phyloP scores from a whole-genome alignment of 1,139 yeast genomes.

The Nakaseomyces bracarensis region DNA sequence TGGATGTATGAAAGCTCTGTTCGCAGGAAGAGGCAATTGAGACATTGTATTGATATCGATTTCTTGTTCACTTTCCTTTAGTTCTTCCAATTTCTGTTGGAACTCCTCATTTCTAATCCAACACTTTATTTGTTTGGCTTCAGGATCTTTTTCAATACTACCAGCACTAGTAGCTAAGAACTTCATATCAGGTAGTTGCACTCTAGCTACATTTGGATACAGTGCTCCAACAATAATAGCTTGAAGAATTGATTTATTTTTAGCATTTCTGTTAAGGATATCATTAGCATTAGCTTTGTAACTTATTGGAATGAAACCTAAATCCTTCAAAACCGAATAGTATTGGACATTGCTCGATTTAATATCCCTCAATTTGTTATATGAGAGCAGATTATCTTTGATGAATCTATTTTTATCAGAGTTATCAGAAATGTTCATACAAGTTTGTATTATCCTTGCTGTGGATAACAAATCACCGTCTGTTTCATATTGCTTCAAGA shows the following conservation, averaged over 20 bases:
- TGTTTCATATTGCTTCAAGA: slow-evolving; percentile 39
- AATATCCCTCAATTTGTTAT: slow-evolving; percentile 60
- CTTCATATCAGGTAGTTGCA: slow-evolving; percentile 74
- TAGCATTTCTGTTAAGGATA: slow-evolving; percentile 42
- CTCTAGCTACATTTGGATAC: slow-evolving; percentile 75
- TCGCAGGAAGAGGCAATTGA: slow-evolving; percentile 39
- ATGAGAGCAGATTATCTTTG: slow-evolving; percentile 55
- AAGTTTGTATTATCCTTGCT: slow-evolving; percentile 47
- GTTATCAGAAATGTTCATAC: slow-evolving; percentile 33
- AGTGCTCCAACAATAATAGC: slow-evolving; percentile 73
- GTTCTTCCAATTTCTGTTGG: slow-evolving; percentile 27
- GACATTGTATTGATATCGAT: neutral
- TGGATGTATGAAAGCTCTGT: slow-evolving; percentile 75
- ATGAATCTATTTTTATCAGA: slow-evolving; percentile 43
- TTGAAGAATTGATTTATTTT: slow-evolving; percentile 45
- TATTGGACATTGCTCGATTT: slow-evolving; percentile 63
- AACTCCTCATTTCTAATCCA: slow-evolving; percentile 60
- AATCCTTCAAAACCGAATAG: slow-evolving; percentile 56
- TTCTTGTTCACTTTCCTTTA: slow-evolving; percentile 10
- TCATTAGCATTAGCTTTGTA: slow-evolving; percentile 30
- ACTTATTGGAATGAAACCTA: slow-evolving; percentile 60
- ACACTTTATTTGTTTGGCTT: slow-evolving; percentile 61
- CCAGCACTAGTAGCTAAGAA: slow-evolving; percentile 66
- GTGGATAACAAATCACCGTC: slow-evolving; percentile 71
- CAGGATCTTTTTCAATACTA: slow-evolving; percentile 75